Evolutionary conservation across 2,329 filamentous ascomycete genomes (phyloP), one percentile per base, ranked within the genome.

Genomic region (Corynespora cassiicola): DNA sequence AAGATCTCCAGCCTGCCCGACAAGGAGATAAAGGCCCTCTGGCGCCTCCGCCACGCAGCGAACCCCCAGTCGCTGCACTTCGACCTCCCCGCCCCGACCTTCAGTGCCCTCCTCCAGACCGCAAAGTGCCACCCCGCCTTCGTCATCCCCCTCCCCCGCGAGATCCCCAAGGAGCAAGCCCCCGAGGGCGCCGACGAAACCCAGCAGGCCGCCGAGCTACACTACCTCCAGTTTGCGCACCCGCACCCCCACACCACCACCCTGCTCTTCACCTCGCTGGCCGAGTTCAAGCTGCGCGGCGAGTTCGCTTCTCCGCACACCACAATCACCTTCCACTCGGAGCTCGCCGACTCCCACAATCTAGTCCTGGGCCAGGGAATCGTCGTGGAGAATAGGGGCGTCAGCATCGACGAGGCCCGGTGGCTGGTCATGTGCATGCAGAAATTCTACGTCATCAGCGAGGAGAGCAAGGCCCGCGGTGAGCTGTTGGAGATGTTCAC

Each of bases 181-280:
- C 22, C 34, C 15, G 16, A 15, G 0, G 7, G 31, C 15, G 21
- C 19, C n/a, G 21, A 33, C 15, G 25, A 45, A 23, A 54, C 55
- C 9, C 70, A 70, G 3, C 74, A 80, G 46, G 89, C 88, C 34
- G 89, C 90, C 30, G 94, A 97, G 69, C 90, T 99, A 29, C 94
- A 99, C 71, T 96, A 95, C 69, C 72, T 99, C 47, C 92, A 99
- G 71, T 99, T 95, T 90, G 88, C 87, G 0, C 96, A 96, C 70
- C 91, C 95, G 44, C 78, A 84, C 0, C 75, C 77, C 3, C 71
- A 77, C 2, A 77, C 75, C 1, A 71, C 72, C 1, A 80, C 73
- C 20, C 72, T 97, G 5, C 83, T 99, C 21, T 97, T 99, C 73
- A 99, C 94, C 1, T 88, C 94, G 61, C 78, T 99, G 20, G 92